phyloP scores from a whole-genome alignment of 2,329 filamentous ascomycete species.

The Ophiostoma sp. region DNA sequence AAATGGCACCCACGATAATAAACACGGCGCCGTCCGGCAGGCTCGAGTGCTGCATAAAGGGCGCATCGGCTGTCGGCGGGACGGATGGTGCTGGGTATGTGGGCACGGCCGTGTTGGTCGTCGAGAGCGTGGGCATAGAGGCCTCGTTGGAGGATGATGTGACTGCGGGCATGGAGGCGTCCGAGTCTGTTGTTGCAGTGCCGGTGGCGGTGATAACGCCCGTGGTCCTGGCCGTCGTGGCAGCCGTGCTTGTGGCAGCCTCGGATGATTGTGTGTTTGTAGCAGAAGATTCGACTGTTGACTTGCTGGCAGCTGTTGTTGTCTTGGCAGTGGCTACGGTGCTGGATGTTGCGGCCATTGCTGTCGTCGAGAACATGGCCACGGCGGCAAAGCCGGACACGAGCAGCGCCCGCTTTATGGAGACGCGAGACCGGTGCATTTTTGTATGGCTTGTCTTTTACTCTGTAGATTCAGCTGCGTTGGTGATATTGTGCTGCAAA shows the following conservation, averaged over 20 bases:
- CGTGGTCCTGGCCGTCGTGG: constrained; percentile 21
- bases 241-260: constrained; percentile 25
- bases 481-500: neutral
- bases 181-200: neutral
- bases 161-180: constrained; percentile 27
- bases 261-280: constrained; percentile 1
- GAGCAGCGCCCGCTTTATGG: constrained; percentile 35
- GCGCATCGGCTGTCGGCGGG: constrained; percentile 76
- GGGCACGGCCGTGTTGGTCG: constrained; percentile 37
- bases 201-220: constrained; percentile 17
- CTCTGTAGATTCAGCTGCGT: neutral
- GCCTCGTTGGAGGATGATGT: constrained; percentile 25
- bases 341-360: constrained; percentile 29
- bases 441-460: neutral
- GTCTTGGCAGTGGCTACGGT: constrained; percentile 19
- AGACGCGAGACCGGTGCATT: constrained; percentile 32
- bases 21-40: constrained; percentile 93
- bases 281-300: constrained; percentile 21
- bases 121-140: constrained; percentile 42
- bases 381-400: constrained; percentile 31
- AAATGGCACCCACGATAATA: constrained; percentile 83
- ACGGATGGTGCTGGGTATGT: constrained; percentile 69
- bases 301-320: constrained; percentile 3
- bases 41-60: constrained; percentile 83
- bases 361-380: constrained; percentile 30